Evolutionary conservation across 2,329 filamentous ascomycete genomes (phyloP), one percentile per base, ranked within the genome.

Genomic region (Bretziella fagacearum): DNA sequence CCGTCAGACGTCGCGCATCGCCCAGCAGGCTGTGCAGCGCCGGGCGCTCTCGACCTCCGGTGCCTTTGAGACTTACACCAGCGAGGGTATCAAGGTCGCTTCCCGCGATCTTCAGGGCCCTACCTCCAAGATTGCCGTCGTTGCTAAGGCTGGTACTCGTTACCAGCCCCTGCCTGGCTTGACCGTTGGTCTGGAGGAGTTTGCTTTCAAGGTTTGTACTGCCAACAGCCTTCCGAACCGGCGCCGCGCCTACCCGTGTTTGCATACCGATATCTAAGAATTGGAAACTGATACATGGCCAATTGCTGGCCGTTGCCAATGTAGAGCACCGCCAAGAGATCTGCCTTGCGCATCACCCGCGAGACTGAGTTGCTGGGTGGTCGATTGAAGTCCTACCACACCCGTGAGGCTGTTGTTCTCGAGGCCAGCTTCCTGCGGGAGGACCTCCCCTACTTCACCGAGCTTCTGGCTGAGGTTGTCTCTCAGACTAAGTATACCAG

Each of bases 391-490:
- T 73, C 89, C 55, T 84, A 83, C 65, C 86, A 95, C 69, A 87
- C 85, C 57, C 82, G 89, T 61, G 91, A 98, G 72, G 86, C 86
- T 61, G 69, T 98, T 53, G 78, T 98, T 51, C 69, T 98, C 59
- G 80, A 89, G 65, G 84, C 91, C 62, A 93, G 82, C 70, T 98
- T 98, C 74, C 77, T 98, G 55, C 79, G 85, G 62, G 79, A 91
- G 62, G 87, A 98, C 63, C 78, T 98, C 55, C 91, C 91, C 56
- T 98, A 96, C 76, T 98, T 94, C 65, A 77, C 86, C 59, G 91
- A 98, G 71, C 74, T 98, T 55, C 75, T 98, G 56, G 85, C 81
- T 60, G 93, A 98, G 71, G 83, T 95, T 58, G 73, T 91, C 59
- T 79, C 81, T 52, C 70, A 84, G 66, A 93, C 89, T 56, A 91